Evolutionary conservation across 495 filamentous ascomycete genomes (phyloP).

Genomic region (Sabuloglossum arenarium): DNA sequence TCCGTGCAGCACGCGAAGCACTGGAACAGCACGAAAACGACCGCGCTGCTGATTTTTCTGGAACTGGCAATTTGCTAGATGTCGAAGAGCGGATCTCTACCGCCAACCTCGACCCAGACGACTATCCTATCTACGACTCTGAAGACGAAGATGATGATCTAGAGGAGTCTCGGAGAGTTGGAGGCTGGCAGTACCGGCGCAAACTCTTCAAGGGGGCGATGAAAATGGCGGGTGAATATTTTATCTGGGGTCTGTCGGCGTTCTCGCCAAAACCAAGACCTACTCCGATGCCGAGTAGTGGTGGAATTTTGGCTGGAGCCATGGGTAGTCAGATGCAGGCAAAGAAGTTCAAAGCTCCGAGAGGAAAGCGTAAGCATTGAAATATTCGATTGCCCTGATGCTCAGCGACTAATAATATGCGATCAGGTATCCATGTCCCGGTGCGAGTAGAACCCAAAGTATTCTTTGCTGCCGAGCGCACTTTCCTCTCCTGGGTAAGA

Average conservation of each 20-base stretch:
- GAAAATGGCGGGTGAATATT: conserved; percentile 18
- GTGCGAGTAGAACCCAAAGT: conserved; percentile 95
- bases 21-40: conserved; percentile 22
- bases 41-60: conserved; percentile 15
- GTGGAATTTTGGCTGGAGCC: conserved; percentile 22
- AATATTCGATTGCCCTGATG: background rate
- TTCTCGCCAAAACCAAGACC: conserved; percentile 38
- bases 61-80: conserved; percentile 36
- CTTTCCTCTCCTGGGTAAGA: conserved; percentile 78
- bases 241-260: conserved; percentile 24
- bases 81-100: conserved; percentile 53
- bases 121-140: conserved; percentile 82
- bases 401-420: background rate
- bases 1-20: conserved; percentile 25
- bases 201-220: conserved; percentile 29
- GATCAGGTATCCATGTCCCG: conserved; percentile 66
- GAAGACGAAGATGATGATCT: conserved; percentile 59
- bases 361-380: conserved; percentile 49
- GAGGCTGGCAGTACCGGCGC: conserved; percentile 47
- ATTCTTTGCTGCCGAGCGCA: conserved; percentile 88
- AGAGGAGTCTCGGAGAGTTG: conserved; percentile 50
- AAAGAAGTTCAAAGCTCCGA: conserved; percentile 64
- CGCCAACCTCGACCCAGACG: conserved; percentile 34
- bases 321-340: conserved; percentile 27
- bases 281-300: conserved; percentile 33